Conservation (phyloP, 495 filamentous ascomycete species). For the Aspergillus coremiiformis region DNA sequence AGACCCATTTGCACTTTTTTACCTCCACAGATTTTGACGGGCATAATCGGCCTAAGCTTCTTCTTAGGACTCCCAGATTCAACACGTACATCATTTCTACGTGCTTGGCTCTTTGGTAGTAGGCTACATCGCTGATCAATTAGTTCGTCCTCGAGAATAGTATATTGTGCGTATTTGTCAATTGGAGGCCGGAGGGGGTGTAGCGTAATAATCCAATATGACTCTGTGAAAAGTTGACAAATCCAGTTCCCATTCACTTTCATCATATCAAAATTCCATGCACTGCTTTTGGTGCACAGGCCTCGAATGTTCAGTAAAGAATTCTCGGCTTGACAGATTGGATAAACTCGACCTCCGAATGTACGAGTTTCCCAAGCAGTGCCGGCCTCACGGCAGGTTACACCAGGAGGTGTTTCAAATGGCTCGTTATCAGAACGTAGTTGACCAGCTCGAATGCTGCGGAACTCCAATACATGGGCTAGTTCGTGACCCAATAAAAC, state of each 20-base stretch:
- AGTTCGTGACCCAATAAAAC: neutral
- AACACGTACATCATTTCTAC: no score
- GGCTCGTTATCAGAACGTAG: neutral
- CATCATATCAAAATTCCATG: neutral
- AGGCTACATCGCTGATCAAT: neutral
- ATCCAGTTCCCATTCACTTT: neutral
- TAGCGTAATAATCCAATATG: neutral
- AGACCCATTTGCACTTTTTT: no score
- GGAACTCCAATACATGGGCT: neutral
- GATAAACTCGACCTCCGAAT: neutral
- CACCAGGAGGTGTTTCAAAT: neutral
- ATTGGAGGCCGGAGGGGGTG: neutral
- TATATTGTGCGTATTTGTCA: neutral
- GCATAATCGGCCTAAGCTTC: no score
- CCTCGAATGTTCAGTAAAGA: neutral
- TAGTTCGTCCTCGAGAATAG: neutral
- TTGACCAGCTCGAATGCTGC: neutral
- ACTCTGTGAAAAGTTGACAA: neutral
- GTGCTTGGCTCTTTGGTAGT: no score
- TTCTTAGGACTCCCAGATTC: no score
- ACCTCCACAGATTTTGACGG: no score
- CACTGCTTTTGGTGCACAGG: neutral
- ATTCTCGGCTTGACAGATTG: neutral
- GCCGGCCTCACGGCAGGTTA: neutral
- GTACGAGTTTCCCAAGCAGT: neutral